Evolutionary conservation across 129 eudicot genomes (phyloP).

Genomic region (Helianthus tuberosus): DNA sequence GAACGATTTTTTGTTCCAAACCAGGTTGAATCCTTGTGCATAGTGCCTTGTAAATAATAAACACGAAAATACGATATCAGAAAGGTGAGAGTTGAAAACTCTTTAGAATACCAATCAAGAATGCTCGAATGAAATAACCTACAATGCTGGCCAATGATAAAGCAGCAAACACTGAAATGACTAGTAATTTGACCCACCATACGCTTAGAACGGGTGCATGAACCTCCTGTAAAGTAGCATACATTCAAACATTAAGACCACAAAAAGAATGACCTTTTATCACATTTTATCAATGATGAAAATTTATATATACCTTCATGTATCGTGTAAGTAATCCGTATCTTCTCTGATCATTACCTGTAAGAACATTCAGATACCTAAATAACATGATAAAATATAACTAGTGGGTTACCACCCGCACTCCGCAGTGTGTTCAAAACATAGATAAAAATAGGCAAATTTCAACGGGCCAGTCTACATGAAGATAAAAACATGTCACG

Average conservation of each 20-base stretch:
- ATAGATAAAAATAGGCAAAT: too few relatives aligned
- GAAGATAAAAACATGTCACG: too few relatives aligned
- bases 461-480: too few relatives aligned
- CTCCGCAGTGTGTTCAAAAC: too few relatives aligned
- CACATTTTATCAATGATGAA: constrained; percentile 2
- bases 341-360: constrained; percentile 62
- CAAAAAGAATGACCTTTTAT: constrained; percentile 19
- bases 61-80: constrained; percentile 3
- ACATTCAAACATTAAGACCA: constrained; percentile 14
- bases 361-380: constrained; percentile 29
- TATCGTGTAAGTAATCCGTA: constrained; percentile 82
- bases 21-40: constrained; percentile 98
- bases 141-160: constrained; percentile 93
- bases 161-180: constrained; percentile 69
- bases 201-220: constrained; percentile 86
- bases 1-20: constrained; percentile 94
- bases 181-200: constrained; percentile 83
- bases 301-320: constrained; percentile 74
- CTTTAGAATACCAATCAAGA: neutral
- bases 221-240: constrained; percentile 59
- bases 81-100: constrained; percentile 18
- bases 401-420: too few relatives aligned
- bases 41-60: constrained; percentile 59
- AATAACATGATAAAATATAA: constrained; percentile 4
- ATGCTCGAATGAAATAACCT: constrained; percentile 37